A percentile compares a stretch with the other conserved stretches of the same genome.
These are phyloP conservation scores for Monilinia vaccinii-corymbosi DNA, from an alignment of 2,329 filamentous ascomycete genomes.

Conservation along the genomic window DNA sequence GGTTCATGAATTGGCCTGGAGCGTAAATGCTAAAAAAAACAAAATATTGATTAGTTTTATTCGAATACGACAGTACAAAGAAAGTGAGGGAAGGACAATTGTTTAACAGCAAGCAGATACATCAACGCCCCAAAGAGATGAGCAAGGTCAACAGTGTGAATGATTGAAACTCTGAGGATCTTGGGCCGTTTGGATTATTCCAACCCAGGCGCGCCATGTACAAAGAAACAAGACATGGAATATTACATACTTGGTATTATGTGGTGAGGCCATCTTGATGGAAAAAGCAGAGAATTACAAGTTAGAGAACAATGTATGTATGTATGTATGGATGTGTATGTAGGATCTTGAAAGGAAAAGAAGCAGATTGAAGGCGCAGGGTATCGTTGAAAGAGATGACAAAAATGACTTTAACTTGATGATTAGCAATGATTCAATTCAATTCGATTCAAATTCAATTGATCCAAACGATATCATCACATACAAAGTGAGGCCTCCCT, in stretches of 20 bases:
- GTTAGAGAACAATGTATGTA: conserved; percentile 10
- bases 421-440: background rate
- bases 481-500: background rate
- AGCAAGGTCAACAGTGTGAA: background rate
- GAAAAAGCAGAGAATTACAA: conserved; percentile 14
- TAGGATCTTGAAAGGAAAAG: conserved; percentile 4
- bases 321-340: background rate
- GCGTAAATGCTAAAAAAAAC: conserved; percentile 42
- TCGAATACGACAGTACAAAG: conserved; percentile 1
- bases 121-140: background rate
- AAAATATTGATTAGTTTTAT: conserved; percentile 7
- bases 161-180: background rate
- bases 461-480: background rate
- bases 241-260: conserved; percentile 22
- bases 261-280: conserved; percentile 27
- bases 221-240: conserved; percentile 9
- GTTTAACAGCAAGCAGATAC: background rate
- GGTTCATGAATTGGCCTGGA: conserved; percentile 81
- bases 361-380: conserved; percentile 19
- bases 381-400: conserved; percentile 23
- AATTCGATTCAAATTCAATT: no score
- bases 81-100: conserved; percentile 4
- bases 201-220: conserved; percentile 13
- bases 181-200: background rate
- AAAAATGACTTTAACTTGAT: conserved; percentile 4